Percentiles rank a stretch among this genome's conserved stretches.
These are phyloP conservation scores for Cercophora scortea DNA, from an alignment of 495 filamentous ascomycete genomes.

Conservation along the genomic window DNA sequence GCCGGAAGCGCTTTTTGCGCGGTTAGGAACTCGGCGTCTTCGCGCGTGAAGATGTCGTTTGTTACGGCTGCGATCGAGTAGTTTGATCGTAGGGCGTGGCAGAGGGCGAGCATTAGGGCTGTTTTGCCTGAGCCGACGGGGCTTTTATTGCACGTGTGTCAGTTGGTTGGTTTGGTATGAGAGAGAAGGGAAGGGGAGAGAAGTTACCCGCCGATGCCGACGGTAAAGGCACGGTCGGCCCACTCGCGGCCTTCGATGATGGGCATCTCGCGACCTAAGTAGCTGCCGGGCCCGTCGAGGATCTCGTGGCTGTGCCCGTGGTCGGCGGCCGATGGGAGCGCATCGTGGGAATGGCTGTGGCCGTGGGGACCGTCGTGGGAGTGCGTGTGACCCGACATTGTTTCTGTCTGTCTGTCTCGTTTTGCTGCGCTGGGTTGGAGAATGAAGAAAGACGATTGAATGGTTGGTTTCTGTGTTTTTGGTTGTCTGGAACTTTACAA, in stretches of 20 bases:
- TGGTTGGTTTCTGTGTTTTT: too few species aligned
- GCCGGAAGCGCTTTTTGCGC: conserved; percentile 75
- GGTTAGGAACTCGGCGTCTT: conserved; percentile 96
- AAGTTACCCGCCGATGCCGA: conserved; percentile 90
- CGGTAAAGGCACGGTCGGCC: conserved; percentile 85
- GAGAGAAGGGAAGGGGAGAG: not conserved
- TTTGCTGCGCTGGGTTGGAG: too few species aligned
- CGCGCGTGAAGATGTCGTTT: conserved; percentile 98
- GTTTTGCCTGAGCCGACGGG: conserved; percentile 98
- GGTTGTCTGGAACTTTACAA: too few species aligned
- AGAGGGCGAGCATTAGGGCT: conserved; percentile 87
- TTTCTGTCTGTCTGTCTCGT: not conserved
- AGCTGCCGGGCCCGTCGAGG: conserved; percentile 88
- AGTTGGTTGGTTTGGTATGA: not conserved
- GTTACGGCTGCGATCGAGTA: conserved; percentile 92
- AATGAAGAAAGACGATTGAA: too few species aligned
- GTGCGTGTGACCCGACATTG: not conserved
- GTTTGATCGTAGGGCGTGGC: conserved; percentile 62
- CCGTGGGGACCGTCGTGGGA: conserved; percentile 25
- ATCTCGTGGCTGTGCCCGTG: conserved; percentile 96
- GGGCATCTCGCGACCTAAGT: conserved; percentile 84
- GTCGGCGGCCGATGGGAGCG: conserved; percentile 52
- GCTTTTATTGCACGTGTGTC: conserved; percentile 33
- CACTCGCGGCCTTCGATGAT: conserved; percentile 82
- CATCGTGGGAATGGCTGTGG: conserved; percentile 52